Conservation (phyloP, 106 monocot genomes). For the Apostasia shenzhenica region DNA sequence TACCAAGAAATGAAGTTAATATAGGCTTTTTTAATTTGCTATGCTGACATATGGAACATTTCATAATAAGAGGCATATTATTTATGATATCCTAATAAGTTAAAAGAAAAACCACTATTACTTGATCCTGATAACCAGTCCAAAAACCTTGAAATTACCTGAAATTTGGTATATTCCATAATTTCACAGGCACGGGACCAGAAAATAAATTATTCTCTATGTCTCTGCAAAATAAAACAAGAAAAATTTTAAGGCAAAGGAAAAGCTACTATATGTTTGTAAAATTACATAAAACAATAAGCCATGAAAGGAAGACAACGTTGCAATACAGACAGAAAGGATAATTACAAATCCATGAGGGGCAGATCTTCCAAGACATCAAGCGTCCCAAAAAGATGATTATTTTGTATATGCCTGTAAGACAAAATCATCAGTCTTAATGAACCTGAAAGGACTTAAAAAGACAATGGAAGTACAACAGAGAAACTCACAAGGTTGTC, state of each 20-base stretch:
- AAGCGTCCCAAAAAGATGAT: conserved; percentile 69
- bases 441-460: neutral
- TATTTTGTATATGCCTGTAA: conserved; percentile 77
- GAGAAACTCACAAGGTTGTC: conserved; percentile 56
- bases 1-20: neutral
- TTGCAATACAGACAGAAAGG: neutral
- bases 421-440: neutral
- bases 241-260: conserved; percentile 2
- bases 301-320: neutral
- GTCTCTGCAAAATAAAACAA: conserved; percentile 51
- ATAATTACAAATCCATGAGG: conserved; percentile 65
- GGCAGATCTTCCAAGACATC: conserved; percentile 83
- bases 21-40: neutral
- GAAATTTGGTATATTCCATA: conserved; percentile 75
- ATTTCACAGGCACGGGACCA: conserved; percentile 74
- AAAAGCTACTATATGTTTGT: neutral
- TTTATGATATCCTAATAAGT: neutral
- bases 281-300: too few species aligned
- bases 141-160: conserved; percentile 24
- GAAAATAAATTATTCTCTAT: conserved; percentile 91
- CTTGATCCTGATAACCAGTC: conserved; percentile 4
- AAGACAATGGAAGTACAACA: conserved; percentile 2
- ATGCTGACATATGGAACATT: neutral
- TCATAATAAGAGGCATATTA: neutral
- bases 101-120: neutral